A percentile compares a stretch with the other conserved stretches of the same genome.
Evolutionary conservation across 2,329 filamentous ascomycete species (phyloP).

Genomic region (Helminthosporium solani): DNA sequence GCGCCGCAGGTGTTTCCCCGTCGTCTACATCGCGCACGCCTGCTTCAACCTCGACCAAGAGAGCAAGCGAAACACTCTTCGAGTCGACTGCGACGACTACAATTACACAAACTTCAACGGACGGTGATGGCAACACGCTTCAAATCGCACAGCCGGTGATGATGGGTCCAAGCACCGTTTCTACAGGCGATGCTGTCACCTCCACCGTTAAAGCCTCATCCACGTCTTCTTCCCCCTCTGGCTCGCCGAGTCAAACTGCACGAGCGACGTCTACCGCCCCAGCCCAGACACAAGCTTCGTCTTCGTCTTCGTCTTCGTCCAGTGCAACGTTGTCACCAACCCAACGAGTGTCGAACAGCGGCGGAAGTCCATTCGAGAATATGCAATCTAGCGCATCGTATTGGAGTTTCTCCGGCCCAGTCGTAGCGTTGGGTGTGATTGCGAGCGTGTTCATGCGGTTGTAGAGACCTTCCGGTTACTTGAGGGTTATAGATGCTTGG

Average conservation of each 20-base stretch:
- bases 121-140: constrained; percentile 23
- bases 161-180: constrained; percentile 22
- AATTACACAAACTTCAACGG: constrained; percentile 22
- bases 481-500: constrained; percentile 3
- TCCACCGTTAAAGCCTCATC: constrained; percentile 16
- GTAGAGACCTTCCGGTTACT: constrained; percentile 8
- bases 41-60: constrained; percentile 9
- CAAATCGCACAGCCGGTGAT: constrained; percentile 24
- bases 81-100: constrained; percentile 20
- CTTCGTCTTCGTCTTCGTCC: constrained; percentile 2
- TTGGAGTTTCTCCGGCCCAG: constrained; percentile 9
- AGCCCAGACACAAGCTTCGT: constrained; percentile 6
- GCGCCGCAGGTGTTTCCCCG: constrained; percentile 9
- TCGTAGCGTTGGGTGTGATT: constrained; percentile 12
- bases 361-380: constrained; percentile 31
- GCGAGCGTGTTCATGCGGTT: constrained; percentile 14
- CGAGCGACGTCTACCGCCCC: constrained; percentile 9
- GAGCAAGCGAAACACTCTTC: constrained; percentile 6
- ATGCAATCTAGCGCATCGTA: constrained; percentile 22
- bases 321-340: constrained; percentile 10
- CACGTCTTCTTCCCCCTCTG: constrained; percentile 3
- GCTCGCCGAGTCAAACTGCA: constrained; percentile 11
- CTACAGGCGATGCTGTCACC: constrained; percentile 21
- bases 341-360: constrained; percentile 12
- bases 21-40: constrained; percentile 9